A percentile compares a stretch with the other conserved stretches of the same genome.
Evolutionary conservation across 371 early-diverging fungal genomes (phyloP).

Genomic region (Mucor lusitanicus): DNA sequence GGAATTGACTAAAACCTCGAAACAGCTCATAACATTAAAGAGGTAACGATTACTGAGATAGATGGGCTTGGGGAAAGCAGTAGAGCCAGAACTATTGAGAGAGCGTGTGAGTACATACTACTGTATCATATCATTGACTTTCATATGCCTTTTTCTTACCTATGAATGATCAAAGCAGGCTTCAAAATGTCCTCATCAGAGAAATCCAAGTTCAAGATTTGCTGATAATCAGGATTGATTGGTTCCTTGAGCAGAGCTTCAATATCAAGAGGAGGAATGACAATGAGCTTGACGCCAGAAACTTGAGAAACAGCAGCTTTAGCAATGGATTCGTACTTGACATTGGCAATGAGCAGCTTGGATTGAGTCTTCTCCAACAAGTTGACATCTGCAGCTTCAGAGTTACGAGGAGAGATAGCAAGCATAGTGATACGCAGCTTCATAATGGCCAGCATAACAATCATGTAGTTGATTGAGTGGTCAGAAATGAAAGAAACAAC

Average conservation of each 20-base stretch:
- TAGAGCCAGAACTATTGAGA: slow-evolving; percentile 28
- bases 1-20: background rate
- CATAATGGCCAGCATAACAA: slow-evolving; percentile 29
- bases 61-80: slow-evolving; percentile 27
- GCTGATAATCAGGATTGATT: slow-evolving; percentile 2
- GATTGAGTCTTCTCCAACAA: slow-evolving; percentile 28
- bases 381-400: slow-evolving; percentile 26
- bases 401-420: slow-evolving; percentile 36
- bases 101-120: too few species aligned
- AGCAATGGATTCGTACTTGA: slow-evolving; percentile 19
- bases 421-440: slow-evolving; percentile 23
- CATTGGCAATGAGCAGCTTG: slow-evolving; percentile 15
- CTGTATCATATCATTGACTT: too few species aligned
- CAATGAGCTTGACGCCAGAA: background rate
- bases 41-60: slow-evolving; percentile 21
- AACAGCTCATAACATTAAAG: background rate
- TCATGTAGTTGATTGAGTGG: slow-evolving; percentile 22
- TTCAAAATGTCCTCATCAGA: slow-evolving; percentile 20
- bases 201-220: background rate
- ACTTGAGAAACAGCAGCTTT: background rate
- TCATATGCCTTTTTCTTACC: too few species aligned
- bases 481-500: slow-evolving; percentile 24
- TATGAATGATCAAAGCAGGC: slow-evolving; percentile 17
- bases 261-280: slow-evolving; percentile 9
- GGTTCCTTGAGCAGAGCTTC: slow-evolving; percentile 8